Evolutionary conservation across 768 basidiomycete genomes (phyloP).

Genomic region (Asterophora lycoperdoides): DNA sequence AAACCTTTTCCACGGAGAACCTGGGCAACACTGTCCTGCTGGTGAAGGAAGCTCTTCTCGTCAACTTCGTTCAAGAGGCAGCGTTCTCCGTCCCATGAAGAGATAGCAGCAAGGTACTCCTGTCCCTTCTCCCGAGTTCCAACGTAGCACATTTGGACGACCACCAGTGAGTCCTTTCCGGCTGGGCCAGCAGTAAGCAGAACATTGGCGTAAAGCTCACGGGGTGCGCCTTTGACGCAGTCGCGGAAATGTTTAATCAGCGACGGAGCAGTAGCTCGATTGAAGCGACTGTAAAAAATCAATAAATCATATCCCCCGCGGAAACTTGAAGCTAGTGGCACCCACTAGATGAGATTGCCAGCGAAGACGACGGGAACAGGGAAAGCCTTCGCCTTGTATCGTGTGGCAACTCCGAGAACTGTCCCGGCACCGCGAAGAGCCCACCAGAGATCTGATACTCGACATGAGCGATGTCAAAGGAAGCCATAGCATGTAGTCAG

Average conservation of each 20-base stretch:
- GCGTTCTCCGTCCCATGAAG: slow-evolving; percentile 83
- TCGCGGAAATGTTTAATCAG: slow-evolving; percentile 91
- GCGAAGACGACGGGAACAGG: slow-evolving; percentile 90
- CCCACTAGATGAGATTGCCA: slow-evolving; percentile 89
- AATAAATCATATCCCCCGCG: neutral
- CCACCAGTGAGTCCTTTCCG: slow-evolving; percentile 78
- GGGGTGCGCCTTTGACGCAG: slow-evolving; percentile 84
- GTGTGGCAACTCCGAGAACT: slow-evolving; percentile 76
- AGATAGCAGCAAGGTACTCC: slow-evolving; percentile 76
- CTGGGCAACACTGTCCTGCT: slow-evolving; percentile 91
- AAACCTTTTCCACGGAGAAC: slow-evolving; percentile 80
- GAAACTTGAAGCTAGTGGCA: slow-evolving; percentile 5
- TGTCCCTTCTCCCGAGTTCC: slow-evolving; percentile 71
- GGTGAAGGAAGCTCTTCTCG: slow-evolving; percentile 84
- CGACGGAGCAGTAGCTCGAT: slow-evolving; percentile 80
- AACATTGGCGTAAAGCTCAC: slow-evolving; percentile 86
- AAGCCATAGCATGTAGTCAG: neutral
- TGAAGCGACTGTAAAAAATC: slow-evolving; percentile 63
- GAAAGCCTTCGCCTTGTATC: slow-evolving; percentile 87
- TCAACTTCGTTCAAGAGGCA: slow-evolving; percentile 87
- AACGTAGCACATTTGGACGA: slow-evolving; percentile 89
- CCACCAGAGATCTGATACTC: slow-evolving; percentile 75
- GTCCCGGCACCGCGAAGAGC: slow-evolving; percentile 82
- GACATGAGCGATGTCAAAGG: neutral
- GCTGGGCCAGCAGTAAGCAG: slow-evolving; percentile 88